These are phyloP conservation scores for Dillenia suffruticosa DNA, from an alignment of 164 flowering plant species.

Conservation along the genomic window DNA sequence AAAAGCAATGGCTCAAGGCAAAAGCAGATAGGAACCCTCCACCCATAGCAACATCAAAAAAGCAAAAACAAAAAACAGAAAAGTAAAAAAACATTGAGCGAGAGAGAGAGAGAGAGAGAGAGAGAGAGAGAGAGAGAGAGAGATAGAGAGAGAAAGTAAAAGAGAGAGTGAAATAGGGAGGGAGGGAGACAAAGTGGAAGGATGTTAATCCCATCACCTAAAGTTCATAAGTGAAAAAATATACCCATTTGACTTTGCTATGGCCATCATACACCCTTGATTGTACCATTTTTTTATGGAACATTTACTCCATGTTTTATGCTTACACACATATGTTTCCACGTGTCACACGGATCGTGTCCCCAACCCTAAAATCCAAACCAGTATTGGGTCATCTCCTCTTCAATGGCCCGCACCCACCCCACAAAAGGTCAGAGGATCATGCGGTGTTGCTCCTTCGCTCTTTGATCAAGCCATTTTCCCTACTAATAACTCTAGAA, in stretches of 20 bases:
- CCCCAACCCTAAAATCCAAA: too few species aligned
- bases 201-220: slow-evolving; percentile 31
- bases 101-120: neutral
- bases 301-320: neutral
- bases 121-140: neutral
- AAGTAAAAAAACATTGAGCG: neutral
- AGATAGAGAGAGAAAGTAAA: neutral
- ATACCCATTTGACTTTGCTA: slow-evolving; percentile 47
- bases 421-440: too few species aligned
- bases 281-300: slow-evolving; percentile 22
- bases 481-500: too few species aligned
- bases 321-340: neutral
- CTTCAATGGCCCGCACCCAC: too few species aligned
- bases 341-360: slow-evolving; percentile 5
- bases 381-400: neutral
- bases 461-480: too few species aligned
- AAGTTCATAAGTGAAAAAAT: slow-evolving; percentile 16
- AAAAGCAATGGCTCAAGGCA: slow-evolving; percentile 47
- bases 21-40: slow-evolving; percentile 52
- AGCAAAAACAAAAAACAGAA: slow-evolving; percentile 1
- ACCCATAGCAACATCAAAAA: slow-evolving; percentile 27
- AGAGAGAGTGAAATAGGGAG: neutral
- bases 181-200: slow-evolving; percentile 40
- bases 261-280: slow-evolving; percentile 56
- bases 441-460: too few species aligned